Evolutionary conservation across 2,329 filamentous ascomycete species (phyloP), one percentile per base, ranked within the genome.

Genomic region (Cordyceps fumosorosea): DNA sequence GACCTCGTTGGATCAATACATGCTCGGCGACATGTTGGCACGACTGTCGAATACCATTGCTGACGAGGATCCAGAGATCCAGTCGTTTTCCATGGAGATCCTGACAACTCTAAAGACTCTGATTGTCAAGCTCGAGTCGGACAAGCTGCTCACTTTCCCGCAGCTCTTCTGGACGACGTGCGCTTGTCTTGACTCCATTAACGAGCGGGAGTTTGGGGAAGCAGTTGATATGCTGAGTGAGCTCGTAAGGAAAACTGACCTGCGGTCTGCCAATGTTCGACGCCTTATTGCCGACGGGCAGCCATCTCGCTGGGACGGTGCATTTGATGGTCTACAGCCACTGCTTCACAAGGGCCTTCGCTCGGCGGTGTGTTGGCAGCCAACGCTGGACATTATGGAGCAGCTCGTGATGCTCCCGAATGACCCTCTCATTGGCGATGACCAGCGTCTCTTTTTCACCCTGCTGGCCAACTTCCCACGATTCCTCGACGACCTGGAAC

Each of bases 101-200:
- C 76, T 99, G 59, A 97, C 93, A 0, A 99, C 96, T 0, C 75
- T 99, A 57, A 93, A 96, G 71, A 92, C 92, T 0, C 89, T 99
- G 51, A 96, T 99, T 62, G 84, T 87, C 66, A 95, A 93, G 61
- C 78, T 98, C 32, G 88, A 93, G 22, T 82, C 89, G 0, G 84
- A 89, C 44, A 89, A 93, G 71, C 81, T 99, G 2, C 76, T 96
- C 54, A 86, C 87, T n/a, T 97, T 96, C 66, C 95, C 95, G 1
- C 93, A 98, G 70, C 80, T 99, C 1, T 98, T 99, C 75, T 99
- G 96, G 96, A 96, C 93, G 0, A 96, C 91, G 0, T 97, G 93
- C 69, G 95, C 95, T 12, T 99, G 95, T 72, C 78, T 99, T 22
- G 93, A 98, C 70, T 98, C 95, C 0, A 96, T 98, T 70, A 96